A percentile compares a stretch with the other conserved stretches of the same genome.
Conservation (phyloP, 306 rosid genomes). For the Dicorynia guianensis region DNA sequence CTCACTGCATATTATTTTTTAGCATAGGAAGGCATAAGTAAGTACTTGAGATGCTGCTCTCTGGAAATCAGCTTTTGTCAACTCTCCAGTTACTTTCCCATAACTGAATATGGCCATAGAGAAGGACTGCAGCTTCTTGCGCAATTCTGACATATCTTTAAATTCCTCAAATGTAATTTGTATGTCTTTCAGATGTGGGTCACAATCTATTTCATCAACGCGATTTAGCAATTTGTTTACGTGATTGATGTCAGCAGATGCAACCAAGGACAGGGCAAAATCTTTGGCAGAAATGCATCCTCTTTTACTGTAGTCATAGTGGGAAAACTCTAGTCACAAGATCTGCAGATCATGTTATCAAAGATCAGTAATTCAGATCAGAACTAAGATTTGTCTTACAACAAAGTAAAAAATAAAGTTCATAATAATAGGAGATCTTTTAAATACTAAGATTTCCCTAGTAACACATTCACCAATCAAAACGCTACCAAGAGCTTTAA, state of each 20-base stretch:
- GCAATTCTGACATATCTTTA: conserved; percentile 64
- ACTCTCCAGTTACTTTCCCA: conserved; percentile 71
- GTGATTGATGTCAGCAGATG: conserved; percentile 75
- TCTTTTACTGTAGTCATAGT: conserved; percentile 64
- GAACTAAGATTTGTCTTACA: conserved; percentile 1
- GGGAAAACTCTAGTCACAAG: conserved; percentile 70
- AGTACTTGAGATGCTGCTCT: conserved; percentile 84
- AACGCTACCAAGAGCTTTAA: neutral
- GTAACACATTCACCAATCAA: neutral
- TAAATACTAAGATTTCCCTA: neutral
- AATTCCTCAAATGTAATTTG: conserved; percentile 70
- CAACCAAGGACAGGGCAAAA: conserved; percentile 83
- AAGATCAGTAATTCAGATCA: neutral
- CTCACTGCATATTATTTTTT: neutral
- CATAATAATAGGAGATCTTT: neutral
- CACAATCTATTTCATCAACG: conserved; percentile 56
- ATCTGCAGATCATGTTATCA: conserved; percentile 52
- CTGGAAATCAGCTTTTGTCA: conserved; percentile 76
- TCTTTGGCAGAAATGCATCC: conserved; percentile 78
- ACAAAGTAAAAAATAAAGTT: neutral
- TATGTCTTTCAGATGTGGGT: conserved; percentile 44
- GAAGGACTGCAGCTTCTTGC: conserved; percentile 63
- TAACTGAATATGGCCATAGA: conserved; percentile 78
- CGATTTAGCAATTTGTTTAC: conserved; percentile 67
- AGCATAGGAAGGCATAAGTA: neutral